Base-by-base conservation (phyloP, 768 basidiomycete species). In the Kwoniella mangroviensis region DNA sequence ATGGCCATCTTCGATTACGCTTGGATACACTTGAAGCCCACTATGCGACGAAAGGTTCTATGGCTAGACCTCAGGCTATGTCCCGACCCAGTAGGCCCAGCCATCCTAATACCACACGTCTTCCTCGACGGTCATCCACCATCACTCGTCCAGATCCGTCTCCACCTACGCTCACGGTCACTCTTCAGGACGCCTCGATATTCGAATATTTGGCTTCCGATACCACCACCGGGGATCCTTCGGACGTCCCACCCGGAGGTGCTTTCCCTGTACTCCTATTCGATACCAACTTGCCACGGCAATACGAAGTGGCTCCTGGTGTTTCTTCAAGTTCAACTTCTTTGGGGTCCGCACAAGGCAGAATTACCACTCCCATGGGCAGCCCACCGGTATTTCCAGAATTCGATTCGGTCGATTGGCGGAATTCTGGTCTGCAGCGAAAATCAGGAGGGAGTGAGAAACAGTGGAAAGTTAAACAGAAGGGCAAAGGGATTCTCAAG, bases 231-330 rank as follows among this genome's bases (percentile, higher is more conserved):
- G 66, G 24, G 13, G 70, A 67, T 52, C 54, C 69, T 15, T 13
- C 22, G n/a, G 71, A 79, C 54, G 26, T 51, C 12, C 75, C 76
- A 1, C 75, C 78, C 0, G 76, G 77, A 7, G 79, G 79, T 51
- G 70, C 74, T 0, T 78, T 75, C 45, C 93, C 93, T 13, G 83
- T 96, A 54, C 76, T 96, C 19, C 87, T 94, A 58, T 89, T 89
- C 11, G 94, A 95, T 76, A 86, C 86, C n/a, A 82, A 88, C 71
- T 87, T 95, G 19, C 79, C 85, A 15, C 82, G 82, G 6, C 90
- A 91, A 70, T 91, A 91, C 80, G 73, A 85, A 43, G 21, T 76
- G 19, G 65, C 63, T 2, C 49, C 67, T 4, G 62, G 62, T 13
- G 45, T 63, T 13, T 49, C 51, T 17, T 54, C 62, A 63, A 41